phyloP scores from a whole-genome alignment of 1,284 basidiomycete genomes.

The Irpex rosettiformis region DNA sequence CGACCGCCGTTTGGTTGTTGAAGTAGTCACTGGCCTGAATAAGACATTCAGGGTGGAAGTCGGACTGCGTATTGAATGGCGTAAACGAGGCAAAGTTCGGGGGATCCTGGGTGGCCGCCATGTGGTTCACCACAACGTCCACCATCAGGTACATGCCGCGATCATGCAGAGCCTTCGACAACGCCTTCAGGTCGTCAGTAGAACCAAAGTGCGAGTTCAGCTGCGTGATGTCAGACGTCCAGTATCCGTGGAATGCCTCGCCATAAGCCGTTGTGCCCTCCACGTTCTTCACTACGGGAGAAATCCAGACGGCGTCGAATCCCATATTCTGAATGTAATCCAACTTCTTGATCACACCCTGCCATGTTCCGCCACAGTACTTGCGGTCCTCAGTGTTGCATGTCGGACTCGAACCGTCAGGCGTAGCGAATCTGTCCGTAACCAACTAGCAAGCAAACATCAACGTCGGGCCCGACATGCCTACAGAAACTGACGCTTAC shows the following conservation, averaged over 20 bases:
- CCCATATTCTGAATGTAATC: constrained; percentile 79
- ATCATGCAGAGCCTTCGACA: constrained; percentile 61
- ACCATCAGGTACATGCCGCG: constrained; percentile 80
- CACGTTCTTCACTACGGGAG: constrained; percentile 67
- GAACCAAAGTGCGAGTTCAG: constrained; percentile 71
- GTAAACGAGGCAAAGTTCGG: constrained; percentile 57
- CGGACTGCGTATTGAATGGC: constrained; percentile 52
- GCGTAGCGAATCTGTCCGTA: constrained; percentile 68
- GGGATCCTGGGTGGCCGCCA: constrained; percentile 55
- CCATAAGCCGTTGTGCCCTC: constrained; percentile 65
- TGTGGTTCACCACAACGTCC: constrained; percentile 75
- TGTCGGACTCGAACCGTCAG: constrained; percentile 46
- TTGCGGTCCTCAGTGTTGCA: constrained; percentile 51
- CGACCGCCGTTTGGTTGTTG: constrained; percentile 56
- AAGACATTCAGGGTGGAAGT: constrained; percentile 65
- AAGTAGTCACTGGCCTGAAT: constrained; percentile 47
- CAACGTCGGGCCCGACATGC: not conserved
- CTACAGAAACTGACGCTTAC: constrained; percentile 11
- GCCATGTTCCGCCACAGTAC: constrained; percentile 80
- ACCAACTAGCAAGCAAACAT: constrained; percentile 43
- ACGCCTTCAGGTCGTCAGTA: constrained; percentile 62
- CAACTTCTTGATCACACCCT: constrained; percentile 67
- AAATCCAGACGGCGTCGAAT: constrained; percentile 74
- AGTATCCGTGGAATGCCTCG: constrained; percentile 68
- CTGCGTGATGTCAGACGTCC: constrained; percentile 59